Conservation (phyloP, 768 basidiomycete species). For the Phylloporus sp. region DNA sequence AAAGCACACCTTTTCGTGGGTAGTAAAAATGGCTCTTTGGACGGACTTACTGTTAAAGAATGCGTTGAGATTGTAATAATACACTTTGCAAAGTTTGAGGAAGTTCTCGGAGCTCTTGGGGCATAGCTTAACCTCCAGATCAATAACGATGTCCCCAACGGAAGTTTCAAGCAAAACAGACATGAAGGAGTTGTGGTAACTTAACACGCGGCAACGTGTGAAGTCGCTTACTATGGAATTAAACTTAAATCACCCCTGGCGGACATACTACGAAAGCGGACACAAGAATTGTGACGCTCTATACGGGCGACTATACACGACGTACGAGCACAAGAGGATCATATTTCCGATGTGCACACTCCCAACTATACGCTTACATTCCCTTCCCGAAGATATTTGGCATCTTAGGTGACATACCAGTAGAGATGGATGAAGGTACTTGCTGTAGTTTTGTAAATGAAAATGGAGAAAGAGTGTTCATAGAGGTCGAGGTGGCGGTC, state of each 20-base stretch:
- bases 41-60: slow-evolving; percentile 89
- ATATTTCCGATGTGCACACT: too few species aligned
- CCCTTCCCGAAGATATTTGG: slow-evolving; percentile 34
- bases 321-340: too few species aligned
- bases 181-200: slow-evolving; percentile 50
- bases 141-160: slow-evolving; percentile 93
- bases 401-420: slow-evolving; percentile 8
- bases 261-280: too few species aligned
- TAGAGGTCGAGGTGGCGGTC: slow-evolving; percentile 10
- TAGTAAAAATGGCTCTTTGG: background rate
- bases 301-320: too few species aligned
- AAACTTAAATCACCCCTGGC: too few species aligned
- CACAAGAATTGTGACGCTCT: too few species aligned
- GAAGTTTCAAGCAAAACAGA: slow-evolving; percentile 97
- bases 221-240: too few species aligned
- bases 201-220: background rate
- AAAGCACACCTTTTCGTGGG: background rate
- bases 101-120: slow-evolving; percentile 94
- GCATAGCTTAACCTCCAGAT: slow-evolving; percentile 86
- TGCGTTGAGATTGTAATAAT: slow-evolving; percentile 94
- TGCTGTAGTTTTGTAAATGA: slow-evolving; percentile 17
- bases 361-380: slow-evolving; percentile 4
- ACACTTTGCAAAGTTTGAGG: slow-evolving; percentile 94
- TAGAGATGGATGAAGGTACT: slow-evolving; percentile 2
- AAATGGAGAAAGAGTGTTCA: slow-evolving; percentile 8